These are phyloP conservation scores for Imleria badia DNA, from an alignment of 768 basidiomycete genomes.

Conservation along the genomic window DNA sequence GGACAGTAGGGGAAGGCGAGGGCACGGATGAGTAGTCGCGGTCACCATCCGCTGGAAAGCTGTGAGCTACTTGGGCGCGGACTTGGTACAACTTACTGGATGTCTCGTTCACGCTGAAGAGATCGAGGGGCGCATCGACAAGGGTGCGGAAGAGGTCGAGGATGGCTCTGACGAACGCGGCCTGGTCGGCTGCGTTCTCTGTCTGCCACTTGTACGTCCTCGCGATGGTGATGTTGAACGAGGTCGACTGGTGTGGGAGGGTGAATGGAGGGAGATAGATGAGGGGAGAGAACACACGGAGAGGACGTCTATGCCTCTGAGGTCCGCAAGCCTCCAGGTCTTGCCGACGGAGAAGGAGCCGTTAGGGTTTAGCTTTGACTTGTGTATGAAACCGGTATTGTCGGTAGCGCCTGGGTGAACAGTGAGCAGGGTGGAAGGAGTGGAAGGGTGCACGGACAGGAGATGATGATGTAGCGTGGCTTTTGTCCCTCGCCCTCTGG, in stretches of 20 bases:
- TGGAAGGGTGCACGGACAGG: slow-evolving; percentile 59
- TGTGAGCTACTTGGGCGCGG: slow-evolving; percentile 4
- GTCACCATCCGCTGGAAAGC: slow-evolving; percentile 21
- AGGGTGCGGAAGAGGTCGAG: slow-evolving; percentile 59
- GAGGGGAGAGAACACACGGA: slow-evolving; percentile 50
- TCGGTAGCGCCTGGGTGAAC: slow-evolving; percentile 53
- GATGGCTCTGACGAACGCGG: slow-evolving; percentile 64
- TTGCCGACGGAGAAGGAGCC: slow-evolving; percentile 96
- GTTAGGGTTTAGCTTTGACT: slow-evolving; percentile 94
- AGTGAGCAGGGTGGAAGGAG: not conserved
- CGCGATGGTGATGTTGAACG: slow-evolving; percentile 83
- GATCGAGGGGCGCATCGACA: slow-evolving; percentile 47
- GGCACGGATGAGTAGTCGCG: not conserved
- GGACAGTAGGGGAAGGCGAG: slow-evolving; percentile 23
- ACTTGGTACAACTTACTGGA: too few relatives aligned
- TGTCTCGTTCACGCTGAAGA: slow-evolving; percentile 56
- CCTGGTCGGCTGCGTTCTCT: slow-evolving; percentile 71
- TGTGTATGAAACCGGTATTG: slow-evolving; percentile 80
- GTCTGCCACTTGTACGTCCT: slow-evolving; percentile 91
- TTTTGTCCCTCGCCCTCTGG: slow-evolving; percentile 73
- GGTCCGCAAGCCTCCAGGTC: slow-evolving; percentile 86
- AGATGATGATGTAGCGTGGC: slow-evolving; percentile 86
- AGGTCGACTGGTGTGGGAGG: slow-evolving; percentile 45
- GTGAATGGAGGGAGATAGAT: slow-evolving; percentile 16
- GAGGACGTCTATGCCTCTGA: slow-evolving; percentile 74